These are phyloP conservation scores for Pythium plurisporium DNA, from an alignment of 352 stramenopile genomes.

Conservation along the genomic window DNA sequence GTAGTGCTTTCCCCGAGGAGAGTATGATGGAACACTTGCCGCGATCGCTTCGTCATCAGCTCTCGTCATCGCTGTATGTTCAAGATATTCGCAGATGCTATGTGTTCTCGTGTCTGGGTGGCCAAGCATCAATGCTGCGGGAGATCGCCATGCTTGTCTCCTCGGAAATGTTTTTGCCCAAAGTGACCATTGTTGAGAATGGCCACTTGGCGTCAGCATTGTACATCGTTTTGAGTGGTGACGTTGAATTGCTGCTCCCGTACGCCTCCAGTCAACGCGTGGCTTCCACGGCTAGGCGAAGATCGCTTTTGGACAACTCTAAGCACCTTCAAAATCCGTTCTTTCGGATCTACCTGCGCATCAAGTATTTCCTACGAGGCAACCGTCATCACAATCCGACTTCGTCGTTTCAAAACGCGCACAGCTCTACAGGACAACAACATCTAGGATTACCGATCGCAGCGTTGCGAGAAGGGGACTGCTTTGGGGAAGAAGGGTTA, in stretches of 20 bases:
- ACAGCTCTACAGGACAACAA: neutral
- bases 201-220: slow-evolving; percentile 47
- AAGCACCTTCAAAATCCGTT: neutral
- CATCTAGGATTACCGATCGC: slow-evolving; percentile 31
- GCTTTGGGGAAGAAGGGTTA: slow-evolving; percentile 54
- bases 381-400: neutral
- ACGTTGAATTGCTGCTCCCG: slow-evolving; percentile 49
- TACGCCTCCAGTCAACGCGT: slow-evolving; percentile 3
- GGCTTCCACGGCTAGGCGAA: neutral
- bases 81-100: slow-evolving; percentile 26
- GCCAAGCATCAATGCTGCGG: slow-evolving; percentile 9
- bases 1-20: slow-evolving; percentile 43
- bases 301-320: neutral
- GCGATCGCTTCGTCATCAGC: slow-evolving; percentile 34
- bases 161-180: slow-evolving; percentile 54
- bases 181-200: slow-evolving; percentile 45
- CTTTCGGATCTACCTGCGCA: neutral
- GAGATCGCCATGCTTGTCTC: slow-evolving; percentile 28
- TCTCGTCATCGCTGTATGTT: slow-evolving; percentile 36
- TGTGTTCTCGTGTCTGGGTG: slow-evolving; percentile 13
- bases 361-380: neutral
- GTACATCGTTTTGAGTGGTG: slow-evolving; percentile 55
- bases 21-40: slow-evolving; percentile 51
- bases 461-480: slow-evolving; percentile 45
- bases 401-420: neutral